Evolutionary conservation across 2,329 filamentous ascomycete genomes (phyloP).

Genomic region (Tolypocladium album): DNA sequence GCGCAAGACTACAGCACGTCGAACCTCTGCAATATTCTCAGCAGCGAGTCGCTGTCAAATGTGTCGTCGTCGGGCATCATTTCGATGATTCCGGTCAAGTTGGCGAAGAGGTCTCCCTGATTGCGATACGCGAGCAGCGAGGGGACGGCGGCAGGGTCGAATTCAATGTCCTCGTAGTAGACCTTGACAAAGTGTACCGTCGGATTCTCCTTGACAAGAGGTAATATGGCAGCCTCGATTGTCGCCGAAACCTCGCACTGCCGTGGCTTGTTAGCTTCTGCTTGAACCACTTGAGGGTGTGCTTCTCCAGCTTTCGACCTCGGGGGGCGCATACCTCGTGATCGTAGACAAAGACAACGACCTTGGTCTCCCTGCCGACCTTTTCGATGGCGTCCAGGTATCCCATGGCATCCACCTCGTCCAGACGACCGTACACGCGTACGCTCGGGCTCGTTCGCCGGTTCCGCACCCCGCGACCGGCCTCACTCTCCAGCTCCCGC

Average conservation of each 20-base stretch:
- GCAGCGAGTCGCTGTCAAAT: constrained; percentile 44
- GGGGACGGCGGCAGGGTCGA: constrained; percentile 79
- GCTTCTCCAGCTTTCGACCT: not conserved
- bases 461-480: constrained; percentile 43
- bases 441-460: constrained; percentile 67
- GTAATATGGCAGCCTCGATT: constrained; percentile 67
- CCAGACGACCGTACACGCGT: constrained; percentile 66
- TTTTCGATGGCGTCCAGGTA: constrained; percentile 97
- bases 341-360: constrained; percentile 91
- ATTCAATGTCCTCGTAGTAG: constrained; percentile 85
- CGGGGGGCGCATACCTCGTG: constrained; percentile 53
- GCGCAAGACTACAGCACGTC: constrained; percentile 33
- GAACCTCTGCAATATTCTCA: constrained; percentile 41
- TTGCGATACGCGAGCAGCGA: constrained; percentile 82
- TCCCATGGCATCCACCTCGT: constrained; percentile 77
- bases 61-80: constrained; percentile 65
- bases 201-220: constrained; percentile 60
- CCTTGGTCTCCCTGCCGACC: constrained; percentile 66
- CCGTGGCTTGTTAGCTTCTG: constrained; percentile 11
- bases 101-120: constrained; percentile 81
- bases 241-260: constrained; percentile 71
- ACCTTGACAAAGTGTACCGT: constrained; percentile 82
- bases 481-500: constrained; percentile 61
- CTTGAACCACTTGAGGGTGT: not conserved
- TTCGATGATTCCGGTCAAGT: constrained; percentile 75